Percentiles rank a stretch among this genome's conserved stretches.
phyloP scores from a whole-genome alignment of 2,329 filamentous ascomycete genomes.

The Cladorrhinum sp. region DNA sequence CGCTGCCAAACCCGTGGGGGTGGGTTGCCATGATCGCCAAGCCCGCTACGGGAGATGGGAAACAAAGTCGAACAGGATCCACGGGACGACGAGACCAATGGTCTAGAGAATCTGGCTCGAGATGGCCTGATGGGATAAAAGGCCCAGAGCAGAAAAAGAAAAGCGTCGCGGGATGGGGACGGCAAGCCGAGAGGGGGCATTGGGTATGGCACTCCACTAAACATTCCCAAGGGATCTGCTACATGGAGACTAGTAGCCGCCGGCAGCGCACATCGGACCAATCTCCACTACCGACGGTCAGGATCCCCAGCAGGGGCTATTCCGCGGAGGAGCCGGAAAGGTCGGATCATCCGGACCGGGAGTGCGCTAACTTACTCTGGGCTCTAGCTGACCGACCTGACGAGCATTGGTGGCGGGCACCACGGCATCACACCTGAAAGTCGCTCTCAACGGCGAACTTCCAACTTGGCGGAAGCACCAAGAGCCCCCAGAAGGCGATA shows the following conservation, averaged over 20 bases:
- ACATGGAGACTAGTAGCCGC: conserved; percentile 6
- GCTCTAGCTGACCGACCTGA: conserved; percentile 12
- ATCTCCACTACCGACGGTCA: conserved; percentile 11
- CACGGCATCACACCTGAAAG: conserved; percentile 13
- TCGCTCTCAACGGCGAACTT: conserved; percentile 12
- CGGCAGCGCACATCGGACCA: conserved; percentile 7
- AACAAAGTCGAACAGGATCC: neutral
- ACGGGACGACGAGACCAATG: neutral
- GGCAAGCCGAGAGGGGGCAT: neutral
- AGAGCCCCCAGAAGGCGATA: neutral
- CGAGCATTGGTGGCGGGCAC: conserved; percentile 13
- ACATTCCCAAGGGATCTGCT: neutral
- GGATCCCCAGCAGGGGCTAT: conserved; percentile 12
- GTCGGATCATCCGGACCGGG: conserved; percentile 23
- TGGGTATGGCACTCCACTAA: neutral
- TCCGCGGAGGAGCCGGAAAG: conserved; percentile 19
- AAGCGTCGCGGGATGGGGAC: neutral
- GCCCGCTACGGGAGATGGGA: neutral
- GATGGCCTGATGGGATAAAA: neutral
- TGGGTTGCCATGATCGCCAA: neutral
- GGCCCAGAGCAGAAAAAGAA: neutral
- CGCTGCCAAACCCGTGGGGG: neutral
- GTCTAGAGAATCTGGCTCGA: neutral
- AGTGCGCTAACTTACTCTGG: conserved; percentile 7
- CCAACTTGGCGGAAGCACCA: conserved; percentile 16